These are phyloP conservation scores for Aspergillus versicolor DNA, from an alignment of 2,329 filamentous ascomycete genomes.

Conservation along the genomic window DNA sequence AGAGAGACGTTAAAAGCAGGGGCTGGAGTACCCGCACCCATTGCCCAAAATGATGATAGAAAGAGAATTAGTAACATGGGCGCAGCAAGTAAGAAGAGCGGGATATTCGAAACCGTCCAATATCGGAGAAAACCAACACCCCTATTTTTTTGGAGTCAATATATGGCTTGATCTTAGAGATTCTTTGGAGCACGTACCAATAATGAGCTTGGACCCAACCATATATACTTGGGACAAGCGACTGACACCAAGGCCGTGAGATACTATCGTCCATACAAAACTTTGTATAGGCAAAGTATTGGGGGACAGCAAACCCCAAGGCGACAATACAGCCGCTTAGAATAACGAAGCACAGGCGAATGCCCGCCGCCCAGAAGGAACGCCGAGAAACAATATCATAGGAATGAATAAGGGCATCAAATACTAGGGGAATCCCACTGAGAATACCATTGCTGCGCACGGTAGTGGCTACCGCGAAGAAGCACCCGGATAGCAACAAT, in stretches of 20 bases:
- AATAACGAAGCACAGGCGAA: conserved; percentile 59
- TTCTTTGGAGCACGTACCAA: conserved; percentile 62
- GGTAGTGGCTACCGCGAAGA: conserved; percentile 70
- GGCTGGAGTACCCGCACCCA: conserved; percentile 29
- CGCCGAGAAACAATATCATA: conserved; percentile 42
- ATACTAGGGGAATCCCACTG: conserved; percentile 73
- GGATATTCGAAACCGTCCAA: conserved; percentile 83
- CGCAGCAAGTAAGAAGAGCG: conserved; percentile 78
- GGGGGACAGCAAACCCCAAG: conserved; percentile 68
- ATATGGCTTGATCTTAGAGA: neutral
- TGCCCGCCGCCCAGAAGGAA: conserved; percentile 40
- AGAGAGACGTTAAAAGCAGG: conserved; percentile 19
- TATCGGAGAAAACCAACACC: conserved; percentile 84
- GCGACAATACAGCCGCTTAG: conserved; percentile 68
- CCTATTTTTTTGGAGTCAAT: conserved; percentile 54
- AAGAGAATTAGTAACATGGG: conserved; percentile 72
- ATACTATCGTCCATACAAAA: conserved; percentile 57
- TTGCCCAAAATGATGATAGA: conserved; percentile 56
- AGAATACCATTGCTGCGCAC: conserved; percentile 86
- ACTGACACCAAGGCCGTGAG: conserved; percentile 71
- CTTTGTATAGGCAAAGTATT: conserved; percentile 69
- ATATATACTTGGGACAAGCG: conserved; percentile 80
- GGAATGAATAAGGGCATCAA: conserved; percentile 53
- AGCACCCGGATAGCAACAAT: conserved; percentile 62
- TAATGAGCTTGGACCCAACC: conserved; percentile 85